A percentile compares a stretch with the other conserved stretches of the same genome.
Evolutionary conservation across 768 basidiomycete species (phyloP).

Genomic region (Leucosporidium yakuticum): DNA sequence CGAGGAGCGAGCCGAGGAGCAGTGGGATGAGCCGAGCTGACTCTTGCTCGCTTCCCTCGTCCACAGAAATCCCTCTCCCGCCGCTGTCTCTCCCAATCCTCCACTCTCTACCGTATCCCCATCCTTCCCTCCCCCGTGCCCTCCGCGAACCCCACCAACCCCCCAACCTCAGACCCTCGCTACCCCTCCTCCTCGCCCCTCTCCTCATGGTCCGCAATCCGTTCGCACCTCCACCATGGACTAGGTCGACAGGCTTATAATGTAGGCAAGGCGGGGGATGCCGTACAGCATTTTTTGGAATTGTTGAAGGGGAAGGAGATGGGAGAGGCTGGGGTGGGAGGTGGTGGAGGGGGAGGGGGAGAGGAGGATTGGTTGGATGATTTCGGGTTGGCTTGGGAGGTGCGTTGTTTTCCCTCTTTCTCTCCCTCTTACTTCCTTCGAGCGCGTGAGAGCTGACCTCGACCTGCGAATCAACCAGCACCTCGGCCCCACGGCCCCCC

Average conservation of each 20-base stretch:
- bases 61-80: conserved; percentile 45
- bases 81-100: conserved; percentile 44
- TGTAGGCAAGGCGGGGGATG: conserved; percentile 71
- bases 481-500: conserved; percentile 40
- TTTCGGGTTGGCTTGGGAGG: conserved; percentile 75
- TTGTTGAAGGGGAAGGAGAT: conserved; percentile 50
- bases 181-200: not conserved
- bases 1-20: too few species aligned
- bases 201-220: conserved; percentile 28
- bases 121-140: not conserved
- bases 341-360: not conserved
- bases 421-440: not conserved
- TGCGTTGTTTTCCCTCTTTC: not conserved
- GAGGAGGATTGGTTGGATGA: conserved; percentile 57
- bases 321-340: too few species aligned
- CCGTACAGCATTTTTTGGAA: conserved; percentile 69
- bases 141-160: not conserved
- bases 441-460: too few species aligned
- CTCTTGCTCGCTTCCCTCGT: too few species aligned
- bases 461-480: not conserved
- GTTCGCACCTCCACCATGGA: conserved; percentile 44
- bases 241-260: conserved; percentile 78
- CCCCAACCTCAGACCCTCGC: conserved; percentile 4
- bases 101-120: conserved; percentile 40
- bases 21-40: too few species aligned